Evolutionary conservation across 1,139 yeast species (phyloP), one percentile per base, ranked within the genome.

Genomic region (Wickerhamomyces sp.): DNA sequence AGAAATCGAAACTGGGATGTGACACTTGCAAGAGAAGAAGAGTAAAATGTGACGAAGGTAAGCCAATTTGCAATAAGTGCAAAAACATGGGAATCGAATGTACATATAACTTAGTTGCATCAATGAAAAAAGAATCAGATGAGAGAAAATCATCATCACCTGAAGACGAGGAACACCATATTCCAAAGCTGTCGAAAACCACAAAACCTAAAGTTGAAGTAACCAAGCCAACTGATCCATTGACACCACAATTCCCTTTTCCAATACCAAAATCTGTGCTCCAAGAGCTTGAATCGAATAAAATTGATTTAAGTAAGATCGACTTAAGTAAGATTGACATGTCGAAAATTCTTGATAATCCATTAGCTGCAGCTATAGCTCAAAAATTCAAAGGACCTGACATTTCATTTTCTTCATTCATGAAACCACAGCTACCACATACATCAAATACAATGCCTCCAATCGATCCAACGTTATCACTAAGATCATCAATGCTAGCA

Each of bases 11-110:
- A 44, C 76, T 78, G 38, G 97, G 97, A 0, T 90, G 97, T 61
- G 74, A 81, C 32, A 86, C 95, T 1, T 90, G 97, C 63, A 90
- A 90, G 57, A 74, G 77, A 50, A 74, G 97, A 52, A 68, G 97
- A 40, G 96, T 90, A 35, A 90, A 90, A 58, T 90, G 97, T 67
- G 97, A 90, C 59, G 97, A 90, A 60, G 68, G 70, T 0, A 83
- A 79, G 50, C 97, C 97, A 0, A 59, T 68, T 14, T 90, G 97
- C 60, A 69, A 68, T 22, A 88, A 88, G 61, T 90, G 97, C 61
- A 64, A 69, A 41, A 81, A 85, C 48, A 74, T 89, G 76, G 82
- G 82, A 29, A 68, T 90, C 29, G 83, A 76, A 25, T 90, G 97
- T 65, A 74, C 80, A 0, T 84, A 82, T 52, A 51, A 66, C 5